Base-by-base conservation (phyloP, 75 land plant genomes). In the Selaginella moellendorffii region DNA sequence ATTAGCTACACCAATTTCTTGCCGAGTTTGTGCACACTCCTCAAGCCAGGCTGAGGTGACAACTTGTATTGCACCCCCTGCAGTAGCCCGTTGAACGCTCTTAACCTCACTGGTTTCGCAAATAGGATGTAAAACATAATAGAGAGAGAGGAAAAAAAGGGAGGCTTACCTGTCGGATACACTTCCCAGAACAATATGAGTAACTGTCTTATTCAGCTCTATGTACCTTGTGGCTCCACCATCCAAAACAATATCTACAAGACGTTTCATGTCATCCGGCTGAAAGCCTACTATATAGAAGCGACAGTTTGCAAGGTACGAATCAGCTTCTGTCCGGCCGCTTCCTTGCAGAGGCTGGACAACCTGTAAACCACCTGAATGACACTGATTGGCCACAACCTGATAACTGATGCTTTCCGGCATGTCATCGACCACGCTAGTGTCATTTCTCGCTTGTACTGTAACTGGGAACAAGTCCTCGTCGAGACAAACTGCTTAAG, bases 151-250 rank as follows among this genome's bases (percentile, higher is more conserved):
- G 14, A 36, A 36, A 36, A 5, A 36, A 36, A 36, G 14, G 46
- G 8, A 30, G 17, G 1, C 17, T 1, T 80, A 90, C 97, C 60
- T 60, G 25, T 85, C 96, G 25, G 96, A 82, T 54, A 80, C 83
- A 20, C 61, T 65, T 20, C 99, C 99, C 62, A 95, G 73, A 64
- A 95, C 63, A 12, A 95, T 77, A 66, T 95, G 99, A 17, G 99
- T 95, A 77, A 95, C 71, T 27, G 73, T 79, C 29, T 88, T 79
- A 78, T 78, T 82, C 59, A 77, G 75, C 56, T 71, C 69, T 77
- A 86, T 74, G 63, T 80, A 74, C 19, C 99, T 78, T 54, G 99
- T 77, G 0, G 85, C 99, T 31, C 99, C 96, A 62, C 99, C 96
- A 79, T 64, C 83, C 26, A 78, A 83, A 30, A 95, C 79, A 77